These are phyloP conservation scores for Boletus vermiculosoides DNA, from an alignment of 768 basidiomycete genomes.

Conservation along the genomic window DNA sequence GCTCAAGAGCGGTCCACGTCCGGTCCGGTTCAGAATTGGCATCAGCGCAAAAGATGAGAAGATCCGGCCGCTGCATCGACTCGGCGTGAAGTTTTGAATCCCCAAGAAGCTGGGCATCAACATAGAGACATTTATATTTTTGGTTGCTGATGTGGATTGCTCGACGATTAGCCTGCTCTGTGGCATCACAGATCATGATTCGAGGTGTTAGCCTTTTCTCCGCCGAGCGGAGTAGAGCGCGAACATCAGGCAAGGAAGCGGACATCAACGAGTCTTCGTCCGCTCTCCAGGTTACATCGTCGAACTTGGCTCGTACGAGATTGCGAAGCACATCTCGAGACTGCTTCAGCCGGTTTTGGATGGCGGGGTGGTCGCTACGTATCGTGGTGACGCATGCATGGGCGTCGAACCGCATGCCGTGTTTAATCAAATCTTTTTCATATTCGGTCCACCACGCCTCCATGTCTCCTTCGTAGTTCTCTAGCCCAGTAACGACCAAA, in stretches of 20 bases:
- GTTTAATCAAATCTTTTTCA: slow-evolving; percentile 27
- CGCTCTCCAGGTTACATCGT: slow-evolving; percentile 22
- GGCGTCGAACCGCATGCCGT: slow-evolving; percentile 38
- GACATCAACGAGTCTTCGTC: slow-evolving; percentile 18
- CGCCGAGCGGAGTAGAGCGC: slow-evolving; percentile 10
- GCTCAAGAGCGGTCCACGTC: slow-evolving; percentile 17
- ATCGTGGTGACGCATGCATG: slow-evolving; percentile 43
- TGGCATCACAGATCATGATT: slow-evolving; percentile 19
- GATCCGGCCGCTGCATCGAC: slow-evolving; percentile 16
- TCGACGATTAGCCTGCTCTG: slow-evolving; percentile 1
- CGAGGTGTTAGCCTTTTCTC: slow-evolving; percentile 14
- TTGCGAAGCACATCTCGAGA: slow-evolving; percentile 22
- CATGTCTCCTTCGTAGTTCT: slow-evolving; percentile 35
- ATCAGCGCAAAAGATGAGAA: slow-evolving; percentile 23
- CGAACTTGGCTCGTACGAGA: slow-evolving; percentile 16
- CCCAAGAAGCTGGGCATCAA: slow-evolving; percentile 3
- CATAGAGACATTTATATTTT: slow-evolving; percentile 15
- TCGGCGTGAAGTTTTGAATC: not conserved
- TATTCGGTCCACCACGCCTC: slow-evolving; percentile 41
- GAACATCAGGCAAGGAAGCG: slow-evolving; percentile 22
- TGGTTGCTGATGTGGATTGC: not conserved
- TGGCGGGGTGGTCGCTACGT: slow-evolving; percentile 24
- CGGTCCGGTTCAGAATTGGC: slow-evolving; percentile 6
- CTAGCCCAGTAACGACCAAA: slow-evolving; percentile 37
- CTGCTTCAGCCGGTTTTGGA: slow-evolving; percentile 18